Base-by-base conservation (phyloP, 2,329 filamentous ascomycete species). In the Sclerotinia borealis region DNA sequence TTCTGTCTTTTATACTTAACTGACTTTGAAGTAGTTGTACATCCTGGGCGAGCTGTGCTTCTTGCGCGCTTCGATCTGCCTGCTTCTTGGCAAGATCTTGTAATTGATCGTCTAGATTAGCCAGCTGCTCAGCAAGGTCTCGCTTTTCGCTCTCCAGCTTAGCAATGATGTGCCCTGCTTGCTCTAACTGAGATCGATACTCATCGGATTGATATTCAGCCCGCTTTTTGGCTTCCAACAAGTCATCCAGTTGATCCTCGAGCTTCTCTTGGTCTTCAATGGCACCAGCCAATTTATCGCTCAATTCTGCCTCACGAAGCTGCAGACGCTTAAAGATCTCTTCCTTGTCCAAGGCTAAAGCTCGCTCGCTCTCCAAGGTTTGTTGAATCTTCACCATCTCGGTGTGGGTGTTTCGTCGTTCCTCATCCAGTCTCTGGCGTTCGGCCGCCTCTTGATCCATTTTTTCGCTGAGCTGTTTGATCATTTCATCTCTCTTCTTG, bases 251-350 rank as follows among this genome's bases (percentile, higher is more conserved):
- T 74, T 99, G 92, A 67, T 96, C 92, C 76, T 99, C 95, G 1
- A 99, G 83, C 61, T 88, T 88, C 73, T 98, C 93, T 74, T 98
- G 93, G 70, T 99, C 96, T 27, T 96, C 90, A 65, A 98, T 86
- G 36, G 93, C 93, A 45, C 91, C 93, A 43, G 92, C 85, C 34
- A 99, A 83, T 78, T 98, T 97, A 72, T 99, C 96, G 59, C 89
- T 91, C 4, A 99, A 83, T 74, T 99, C 93, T 13, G 87, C 83
- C 76, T 99, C 95, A n/a, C 95, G 89, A 60, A 88, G 80, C 73
- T 97, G 95, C 27, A 99, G 81, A n/a, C 96, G 86, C 74, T 93
- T 96, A 81, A 98, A 99, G 65, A 99, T 99, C 72, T 99, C 95
- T 74, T 99, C 96, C 75, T 99, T 99, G 77, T 99, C 95, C 6